Conservation (phyloP, 805 yeast species). For the Blastobotrys robertii region DNA sequence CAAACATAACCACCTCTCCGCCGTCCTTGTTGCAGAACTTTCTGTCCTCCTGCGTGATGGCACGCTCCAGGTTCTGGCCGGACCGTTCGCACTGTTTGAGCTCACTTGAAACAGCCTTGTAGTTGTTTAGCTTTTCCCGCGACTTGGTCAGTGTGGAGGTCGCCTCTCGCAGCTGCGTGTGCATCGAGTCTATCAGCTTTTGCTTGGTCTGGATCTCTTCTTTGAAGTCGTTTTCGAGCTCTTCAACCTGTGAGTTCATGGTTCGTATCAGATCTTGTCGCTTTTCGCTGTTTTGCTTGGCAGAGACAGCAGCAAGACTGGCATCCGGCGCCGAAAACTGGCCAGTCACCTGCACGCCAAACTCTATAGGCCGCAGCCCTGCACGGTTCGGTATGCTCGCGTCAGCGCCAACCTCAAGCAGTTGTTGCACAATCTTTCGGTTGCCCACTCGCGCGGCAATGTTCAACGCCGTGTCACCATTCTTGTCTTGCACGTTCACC, state of each 20-base stretch:
- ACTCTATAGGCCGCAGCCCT: slow-evolving; percentile 80
- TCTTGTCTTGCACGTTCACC: slow-evolving; percentile 80
- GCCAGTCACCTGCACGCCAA: slow-evolving; percentile 43
- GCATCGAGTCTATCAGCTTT: slow-evolving; percentile 41
- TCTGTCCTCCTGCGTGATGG: slow-evolving; percentile 53
- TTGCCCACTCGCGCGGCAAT: slow-evolving; percentile 87
- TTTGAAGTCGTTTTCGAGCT: slow-evolving; percentile 50
- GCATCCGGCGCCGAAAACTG: neutral
- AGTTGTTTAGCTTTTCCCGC: slow-evolving; percentile 41
- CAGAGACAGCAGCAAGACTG: neutral
- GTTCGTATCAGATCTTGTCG: slow-evolving; percentile 40
- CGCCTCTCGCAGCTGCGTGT: slow-evolving; percentile 47
- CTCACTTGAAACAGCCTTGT: slow-evolving; percentile 33
- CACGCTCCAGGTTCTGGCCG: slow-evolving; percentile 48
- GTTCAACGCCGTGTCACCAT: slow-evolving; percentile 92
- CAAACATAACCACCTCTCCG: slow-evolving; percentile 30
- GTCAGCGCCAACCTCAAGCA: slow-evolving; percentile 84
- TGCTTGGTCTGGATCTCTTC: slow-evolving; percentile 47
- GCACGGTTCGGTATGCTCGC: slow-evolving; percentile 69
- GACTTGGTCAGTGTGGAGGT: slow-evolving; percentile 41
- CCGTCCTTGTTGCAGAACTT: slow-evolving; percentile 34
- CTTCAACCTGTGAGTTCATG: slow-evolving; percentile 40
- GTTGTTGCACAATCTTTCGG: slow-evolving; percentile 65
- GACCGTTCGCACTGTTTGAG: slow-evolving; percentile 45
- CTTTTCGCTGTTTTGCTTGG: slow-evolving; percentile 13